Evolutionary conservation across 805 yeast genomes (phyloP), one percentile per base, ranked within the genome.

Genomic region (Kregervanrija fluxuum): DNA sequence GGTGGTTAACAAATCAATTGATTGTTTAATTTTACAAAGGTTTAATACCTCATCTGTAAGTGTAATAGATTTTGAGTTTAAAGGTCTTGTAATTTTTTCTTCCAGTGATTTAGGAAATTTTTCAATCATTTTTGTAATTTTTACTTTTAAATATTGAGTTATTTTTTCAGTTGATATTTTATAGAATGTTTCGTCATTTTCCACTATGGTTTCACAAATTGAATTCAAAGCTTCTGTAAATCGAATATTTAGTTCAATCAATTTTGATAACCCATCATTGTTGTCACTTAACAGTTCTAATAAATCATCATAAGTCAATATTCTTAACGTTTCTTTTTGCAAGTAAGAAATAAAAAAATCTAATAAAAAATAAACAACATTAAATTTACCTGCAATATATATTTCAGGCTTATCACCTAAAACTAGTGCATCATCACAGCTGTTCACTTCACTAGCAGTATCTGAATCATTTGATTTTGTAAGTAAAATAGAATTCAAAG

Each of bases 1-100:
- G 3, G 76, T 70, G 3, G 77, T 70, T 5, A 80, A 48, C 30
- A 80, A 58, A 28, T 74, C 71, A 3, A 80, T 60, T 5, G 82
- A 59, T 43, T 70, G 60, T 43, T 66, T 67, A 12, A 62, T 56
- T 14, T 68, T 61, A 13, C 71, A 63, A 2, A 67, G 54, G 3
- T 56, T 48, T n/a, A 70, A 52, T 1, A 73, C 62, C 8, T 64
- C 60, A 3, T 49, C 51, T 2, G 11, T 59, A 55, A 11, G 54
- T 54, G 31, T 45, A 14, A 22, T 33, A n/a, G 31, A 30, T n/a
- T 32, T 40, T 16, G 30, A 15, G 3, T 17, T 39, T 37, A 48
- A 47, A 32, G 37, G 47, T 16, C 38, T 43, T 16, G 45, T 17
- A 4, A 55, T 42, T 11, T 43, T 33, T 2, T 44, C 37, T 12